Evolutionary conservation across 1,284 basidiomycete genomes (phyloP).

Genomic region (Flammula alnicola): DNA sequence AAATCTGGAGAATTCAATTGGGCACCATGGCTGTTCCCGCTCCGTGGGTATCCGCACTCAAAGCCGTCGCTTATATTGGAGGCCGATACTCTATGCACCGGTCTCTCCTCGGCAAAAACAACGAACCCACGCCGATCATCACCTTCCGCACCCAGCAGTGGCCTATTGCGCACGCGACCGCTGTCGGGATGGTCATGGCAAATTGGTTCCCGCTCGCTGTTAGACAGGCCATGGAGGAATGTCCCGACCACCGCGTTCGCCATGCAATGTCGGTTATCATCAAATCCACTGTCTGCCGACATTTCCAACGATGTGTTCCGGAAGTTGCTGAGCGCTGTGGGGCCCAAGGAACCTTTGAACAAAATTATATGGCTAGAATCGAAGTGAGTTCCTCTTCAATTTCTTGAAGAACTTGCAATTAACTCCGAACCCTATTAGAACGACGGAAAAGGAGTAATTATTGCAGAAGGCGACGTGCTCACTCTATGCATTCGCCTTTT

Average conservation of each 20-base stretch:
- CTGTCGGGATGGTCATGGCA: slow-evolving; percentile 49
- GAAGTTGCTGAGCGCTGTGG: slow-evolving; percentile 58
- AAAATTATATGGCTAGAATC: slow-evolving; percentile 54
- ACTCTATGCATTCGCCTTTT: slow-evolving; percentile 58
- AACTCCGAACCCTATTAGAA: slow-evolving; percentile 39
- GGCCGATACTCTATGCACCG: slow-evolving; percentile 56
- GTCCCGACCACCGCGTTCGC: slow-evolving; percentile 44
- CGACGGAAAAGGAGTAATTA: slow-evolving; percentile 52
- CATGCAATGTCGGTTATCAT: slow-evolving; percentile 54
- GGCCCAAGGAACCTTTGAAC: slow-evolving; percentile 59
- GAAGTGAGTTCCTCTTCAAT: slow-evolving; percentile 40
- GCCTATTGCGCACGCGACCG: slow-evolving; percentile 51
- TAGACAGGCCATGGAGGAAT: slow-evolving; percentile 36
- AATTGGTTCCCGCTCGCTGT: slow-evolving; percentile 48
- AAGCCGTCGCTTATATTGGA: slow-evolving; percentile 51
- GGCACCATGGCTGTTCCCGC: slow-evolving; percentile 53
- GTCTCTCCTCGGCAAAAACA: slow-evolving; percentile 45
- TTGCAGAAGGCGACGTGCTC: slow-evolving; percentile 59
- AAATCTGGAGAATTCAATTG: slow-evolving; percentile 55
- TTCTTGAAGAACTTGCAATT: slow-evolving; percentile 9
- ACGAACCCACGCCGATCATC: slow-evolving; percentile 48
- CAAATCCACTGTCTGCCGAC: slow-evolving; percentile 55
- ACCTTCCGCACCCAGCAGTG: slow-evolving; percentile 62
- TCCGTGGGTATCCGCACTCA: slow-evolving; percentile 51
- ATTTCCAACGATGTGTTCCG: slow-evolving; percentile 48